These are phyloP conservation scores for Cinnamomum chago DNA, from an alignment of 164 flowering plant genomes.

Conservation along the genomic window DNA sequence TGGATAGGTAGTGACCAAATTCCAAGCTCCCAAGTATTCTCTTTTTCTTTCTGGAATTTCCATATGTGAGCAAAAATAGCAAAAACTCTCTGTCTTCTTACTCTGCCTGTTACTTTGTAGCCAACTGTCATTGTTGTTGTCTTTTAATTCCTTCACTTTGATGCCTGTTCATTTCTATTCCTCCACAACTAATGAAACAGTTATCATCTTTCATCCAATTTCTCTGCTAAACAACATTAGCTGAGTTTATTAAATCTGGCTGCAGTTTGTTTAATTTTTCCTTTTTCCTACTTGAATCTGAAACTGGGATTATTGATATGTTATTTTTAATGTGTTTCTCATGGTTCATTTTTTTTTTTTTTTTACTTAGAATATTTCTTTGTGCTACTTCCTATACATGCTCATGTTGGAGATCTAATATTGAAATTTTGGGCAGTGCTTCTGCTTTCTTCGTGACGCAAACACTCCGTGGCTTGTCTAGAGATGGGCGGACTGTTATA, in stretches of 20 bases:
- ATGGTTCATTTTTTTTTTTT: background rate
- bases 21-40: background rate
- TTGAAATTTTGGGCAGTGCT: conserved; percentile 49
- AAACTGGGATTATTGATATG: background rate
- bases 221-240: background rate
- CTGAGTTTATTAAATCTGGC: background rate
- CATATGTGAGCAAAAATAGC: background rate
- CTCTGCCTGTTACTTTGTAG: background rate
- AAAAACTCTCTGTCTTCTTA: background rate
- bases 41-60: background rate
- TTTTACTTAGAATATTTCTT: background rate
- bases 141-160: background rate
- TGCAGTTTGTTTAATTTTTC: background rate
- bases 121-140: background rate
- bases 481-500: conserved; percentile 90
- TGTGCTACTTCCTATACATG: background rate
- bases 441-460: conserved; percentile 95
- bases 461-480: conserved; percentile 68
- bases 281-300: background rate
- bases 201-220: background rate
- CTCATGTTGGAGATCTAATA: background rate
- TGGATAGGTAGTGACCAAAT: conserved; percentile 60
- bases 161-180: background rate
- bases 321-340: background rate
- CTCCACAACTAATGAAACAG: background rate